Percentiles rank a stretch among this genome's conserved stretches.
Evolutionary conservation across 2,329 filamentous ascomycete genomes (phyloP).

Genomic region (Fusarium sp.): DNA sequence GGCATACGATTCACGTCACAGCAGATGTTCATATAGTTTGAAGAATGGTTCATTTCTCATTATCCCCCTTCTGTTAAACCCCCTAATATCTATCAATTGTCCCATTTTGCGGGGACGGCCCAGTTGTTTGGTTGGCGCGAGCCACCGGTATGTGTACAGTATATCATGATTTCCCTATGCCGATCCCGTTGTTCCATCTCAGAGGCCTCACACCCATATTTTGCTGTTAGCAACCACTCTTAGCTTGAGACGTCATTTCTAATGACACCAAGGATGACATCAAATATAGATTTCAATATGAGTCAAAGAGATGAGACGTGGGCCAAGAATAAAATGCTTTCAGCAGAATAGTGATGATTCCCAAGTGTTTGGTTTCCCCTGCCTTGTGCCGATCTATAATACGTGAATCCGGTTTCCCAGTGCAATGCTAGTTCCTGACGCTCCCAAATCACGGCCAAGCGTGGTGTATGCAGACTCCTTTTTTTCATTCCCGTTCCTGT

Average conservation of each 20-base stretch:
- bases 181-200: conserved; percentile 26
- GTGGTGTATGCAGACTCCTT: conserved; percentile 47
- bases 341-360: conserved; percentile 38
- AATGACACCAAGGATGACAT: conserved; percentile 3
- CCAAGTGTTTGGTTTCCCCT: conserved; percentile 45
- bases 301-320: conserved; percentile 18
- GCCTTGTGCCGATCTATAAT: conserved; percentile 48
- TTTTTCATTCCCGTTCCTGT: conserved; percentile 44
- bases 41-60: conserved; percentile 29
- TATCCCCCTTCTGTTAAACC: background rate
- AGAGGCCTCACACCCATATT: conserved; percentile 27
- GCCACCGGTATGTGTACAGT: conserved; percentile 44
- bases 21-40: conserved; percentile 6
- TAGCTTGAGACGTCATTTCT: conserved; percentile 6
- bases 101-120: conserved; percentile 17
- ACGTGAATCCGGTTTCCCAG: conserved; percentile 43
- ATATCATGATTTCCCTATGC: conserved; percentile 40
- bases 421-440: conserved; percentile 44
- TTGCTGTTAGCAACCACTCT: background rate
- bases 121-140: conserved; percentile 27
- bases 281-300: conserved; percentile 10
- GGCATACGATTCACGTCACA: conserved; percentile 3
- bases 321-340: conserved; percentile 35
- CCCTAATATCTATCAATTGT: background rate
- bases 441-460: conserved; percentile 45